Evolutionary conservation across 202 grass and related monocot genomes (phyloP), one percentile per base, ranked within the genome.

Genomic region (Alloteropsis angusta): DNA sequence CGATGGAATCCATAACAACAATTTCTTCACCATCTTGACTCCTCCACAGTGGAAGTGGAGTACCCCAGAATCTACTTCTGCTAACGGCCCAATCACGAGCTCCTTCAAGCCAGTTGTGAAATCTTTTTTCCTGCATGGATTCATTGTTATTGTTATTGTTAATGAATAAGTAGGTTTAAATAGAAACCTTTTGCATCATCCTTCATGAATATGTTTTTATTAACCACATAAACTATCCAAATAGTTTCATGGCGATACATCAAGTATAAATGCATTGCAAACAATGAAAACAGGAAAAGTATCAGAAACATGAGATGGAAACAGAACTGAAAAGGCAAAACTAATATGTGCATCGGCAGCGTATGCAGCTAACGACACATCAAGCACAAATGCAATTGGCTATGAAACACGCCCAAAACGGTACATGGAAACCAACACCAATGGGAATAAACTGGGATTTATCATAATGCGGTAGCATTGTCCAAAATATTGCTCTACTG

Each of bases 81-180:
- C 96, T 99, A 65, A 99, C 80, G 81, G 88, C 92, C 92, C 96
- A 99, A 82, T 99, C 96, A 75, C 96, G 92, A 74, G 96, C 92
- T 50, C 93, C 93, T 92, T 99, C 96, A 64, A 99, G 84, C 96
- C 96, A 99, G 74, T 99, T 99, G 75, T 99, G 92, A 88, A 99
- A 99, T 76, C 92, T 73, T 80, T 93, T 95, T 84, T 99, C 92
- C 96, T 99, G 82, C 64, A 59, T 35, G 7, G 32, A 78, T 78
- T 46, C 48, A 74, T 85, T 73, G 47, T 76, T 59, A 78, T 80
- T 2, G 8, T 46, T 42, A 74, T 85, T 73, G 47, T 76, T 59
- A 78, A 83, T 2, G 8, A 22, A 41, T 41, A 52, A 73, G 35
- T 54, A 76, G 53, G 14, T 34, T 74, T 63, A 83, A 61, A 80